Percentiles rank a stretch among this genome's conserved stretches.
These are phyloP conservation scores for Aristolochia fimbriata DNA, from an alignment of 164 flowering plant genomes.

Conservation along the genomic window DNA sequence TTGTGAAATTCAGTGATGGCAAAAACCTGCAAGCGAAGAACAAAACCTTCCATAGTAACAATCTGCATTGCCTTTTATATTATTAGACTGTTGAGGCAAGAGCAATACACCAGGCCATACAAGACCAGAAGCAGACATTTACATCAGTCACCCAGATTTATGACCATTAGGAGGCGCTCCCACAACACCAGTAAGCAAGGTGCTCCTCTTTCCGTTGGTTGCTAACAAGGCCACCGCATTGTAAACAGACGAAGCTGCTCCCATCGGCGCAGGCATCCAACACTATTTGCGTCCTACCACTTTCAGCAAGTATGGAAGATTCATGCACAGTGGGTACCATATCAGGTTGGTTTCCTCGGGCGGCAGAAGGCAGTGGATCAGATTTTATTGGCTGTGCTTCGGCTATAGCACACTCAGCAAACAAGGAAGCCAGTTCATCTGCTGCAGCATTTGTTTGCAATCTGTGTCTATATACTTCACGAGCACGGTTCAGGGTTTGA, in stretches of 20 bases:
- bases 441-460: slow-evolving; percentile 51
- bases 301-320: slow-evolving; percentile 70
- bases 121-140: no score
- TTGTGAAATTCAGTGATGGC: no score
- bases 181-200: slow-evolving; percentile 70
- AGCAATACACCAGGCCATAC: no score
- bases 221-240: slow-evolving; percentile 95
- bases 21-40: no score
- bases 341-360: slow-evolving; percentile 4
- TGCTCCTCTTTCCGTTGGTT: slow-evolving; percentile 84
- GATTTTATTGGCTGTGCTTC: slow-evolving; percentile 50
- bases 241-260: slow-evolving; percentile 88
- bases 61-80: no score
- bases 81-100: no score
- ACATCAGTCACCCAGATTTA: no score
- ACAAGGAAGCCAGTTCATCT: slow-evolving; percentile 81
- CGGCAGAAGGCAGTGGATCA: slow-evolving; percentile 14
- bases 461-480: slow-evolving; percentile 56
- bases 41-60: no score
- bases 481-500: slow-evolving; percentile 62
- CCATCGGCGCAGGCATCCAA: slow-evolving; percentile 92
- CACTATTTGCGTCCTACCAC: slow-evolving; percentile 72
- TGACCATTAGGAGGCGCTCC: no score
- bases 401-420: slow-evolving; percentile 97
- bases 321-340: slow-evolving; percentile 32